Conservation (phyloP, 352 stramenopile species). For the Phytophthora cajani region DNA sequence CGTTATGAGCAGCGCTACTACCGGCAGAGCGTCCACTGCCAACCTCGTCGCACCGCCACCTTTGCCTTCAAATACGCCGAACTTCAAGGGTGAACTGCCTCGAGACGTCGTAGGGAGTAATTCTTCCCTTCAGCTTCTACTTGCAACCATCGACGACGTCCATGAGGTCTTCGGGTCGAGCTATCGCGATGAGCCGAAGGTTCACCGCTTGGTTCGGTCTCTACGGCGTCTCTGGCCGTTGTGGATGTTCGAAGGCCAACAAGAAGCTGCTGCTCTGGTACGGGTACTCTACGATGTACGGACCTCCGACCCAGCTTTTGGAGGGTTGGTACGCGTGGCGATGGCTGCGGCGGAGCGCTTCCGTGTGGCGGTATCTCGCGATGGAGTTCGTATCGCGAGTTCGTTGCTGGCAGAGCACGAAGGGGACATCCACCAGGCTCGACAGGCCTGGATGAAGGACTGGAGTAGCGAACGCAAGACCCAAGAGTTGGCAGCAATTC, state of each 20-base stretch:
- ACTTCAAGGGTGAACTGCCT: constrained; percentile 70
- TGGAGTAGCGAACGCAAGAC: constrained; percentile 59
- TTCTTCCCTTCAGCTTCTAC: constrained; percentile 50
- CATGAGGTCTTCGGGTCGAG: constrained; percentile 70
- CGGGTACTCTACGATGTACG: constrained; percentile 70
- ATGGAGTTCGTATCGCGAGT: constrained; percentile 53
- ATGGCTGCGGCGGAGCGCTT: constrained; percentile 52
- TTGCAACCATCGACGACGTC: constrained; percentile 62
- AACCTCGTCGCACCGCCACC: constrained; percentile 9
- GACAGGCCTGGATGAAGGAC: constrained; percentile 33
- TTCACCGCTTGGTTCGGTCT: constrained; percentile 64
- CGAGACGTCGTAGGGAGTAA: constrained; percentile 48
- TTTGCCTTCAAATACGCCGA: constrained; percentile 54
- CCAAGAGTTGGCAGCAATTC: constrained; percentile 52
- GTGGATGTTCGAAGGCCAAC: constrained; percentile 78
- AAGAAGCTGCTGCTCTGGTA: constrained; percentile 65
- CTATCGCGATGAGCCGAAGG: constrained; percentile 66
- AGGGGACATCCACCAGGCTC: constrained; percentile 39
- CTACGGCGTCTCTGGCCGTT: constrained; percentile 71
- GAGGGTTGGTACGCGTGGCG: constrained; percentile 68
- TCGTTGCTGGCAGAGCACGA: constrained; percentile 43
- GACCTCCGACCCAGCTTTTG: constrained; percentile 69
- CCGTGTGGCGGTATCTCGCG: constrained; percentile 45
- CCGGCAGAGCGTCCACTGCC: not conserved
- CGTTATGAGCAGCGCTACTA: constrained; percentile 4